Evolutionary conservation across 441 rosid species (phyloP).

Genomic region (Syzygium syzygioides): DNA sequence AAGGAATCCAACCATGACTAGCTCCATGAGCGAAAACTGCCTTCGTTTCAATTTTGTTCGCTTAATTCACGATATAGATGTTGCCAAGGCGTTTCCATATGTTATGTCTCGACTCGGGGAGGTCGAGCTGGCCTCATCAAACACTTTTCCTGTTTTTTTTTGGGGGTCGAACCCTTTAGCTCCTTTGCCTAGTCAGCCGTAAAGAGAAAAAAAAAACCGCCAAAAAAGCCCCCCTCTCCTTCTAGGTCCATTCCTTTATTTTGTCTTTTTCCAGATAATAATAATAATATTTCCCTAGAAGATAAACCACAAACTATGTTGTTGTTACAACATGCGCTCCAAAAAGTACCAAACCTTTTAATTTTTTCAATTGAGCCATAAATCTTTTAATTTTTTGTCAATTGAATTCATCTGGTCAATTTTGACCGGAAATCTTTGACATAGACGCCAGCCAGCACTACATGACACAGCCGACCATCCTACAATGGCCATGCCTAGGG

Average conservation of each 20-base stretch:
- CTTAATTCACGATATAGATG: background rate
- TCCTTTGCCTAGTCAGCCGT: background rate
- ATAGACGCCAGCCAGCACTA: no score
- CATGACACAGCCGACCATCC: background rate
- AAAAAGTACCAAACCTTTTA: background rate
- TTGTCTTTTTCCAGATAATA: background rate
- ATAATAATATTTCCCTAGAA: background rate
- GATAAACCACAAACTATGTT: background rate
- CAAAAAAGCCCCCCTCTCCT: background rate
- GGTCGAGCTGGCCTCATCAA: background rate
- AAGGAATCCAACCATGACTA: background rate
- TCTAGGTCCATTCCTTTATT: background rate
- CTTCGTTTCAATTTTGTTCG: background rate
- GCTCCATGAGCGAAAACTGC: background rate
- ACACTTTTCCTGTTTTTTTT: background rate
- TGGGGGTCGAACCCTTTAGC: background rate
- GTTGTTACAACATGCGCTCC: background rate
- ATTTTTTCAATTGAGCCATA: no score
- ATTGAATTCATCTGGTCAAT: no score
- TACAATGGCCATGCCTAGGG: background rate
- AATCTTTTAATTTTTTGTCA: no score
- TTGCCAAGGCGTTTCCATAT: background rate
- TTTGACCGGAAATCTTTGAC: no score
- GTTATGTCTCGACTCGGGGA: background rate
- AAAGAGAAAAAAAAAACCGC: background rate